phyloP scores from a whole-genome alignment of 345 rosid species.

The Salix koriyanagi region DNA sequence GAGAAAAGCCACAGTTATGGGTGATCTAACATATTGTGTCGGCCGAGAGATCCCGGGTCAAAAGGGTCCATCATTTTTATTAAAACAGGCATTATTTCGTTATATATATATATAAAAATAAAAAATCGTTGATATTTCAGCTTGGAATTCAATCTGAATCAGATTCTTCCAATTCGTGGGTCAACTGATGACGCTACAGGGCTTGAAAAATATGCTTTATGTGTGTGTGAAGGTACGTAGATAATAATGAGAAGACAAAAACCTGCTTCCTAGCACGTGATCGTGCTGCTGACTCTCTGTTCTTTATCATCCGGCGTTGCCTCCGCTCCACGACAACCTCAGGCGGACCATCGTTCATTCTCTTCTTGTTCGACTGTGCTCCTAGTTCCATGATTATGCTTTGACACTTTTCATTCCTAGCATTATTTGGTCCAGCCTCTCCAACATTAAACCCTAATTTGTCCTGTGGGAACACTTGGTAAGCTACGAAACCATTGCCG shows the following conservation, averaged over 20 bases:
- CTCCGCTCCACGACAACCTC: constrained; percentile 75
- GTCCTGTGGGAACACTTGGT: constrained; percentile 28
- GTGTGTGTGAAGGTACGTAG: not conserved
- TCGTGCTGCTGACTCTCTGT: constrained; percentile 86
- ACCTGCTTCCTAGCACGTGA: constrained; percentile 98
- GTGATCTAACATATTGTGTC: too few species aligned
- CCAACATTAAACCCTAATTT: constrained; percentile 27
- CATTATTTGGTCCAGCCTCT: constrained; percentile 28
- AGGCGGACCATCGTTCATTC: constrained; percentile 58
- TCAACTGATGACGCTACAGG: too few species aligned
- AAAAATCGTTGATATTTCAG: too few species aligned
- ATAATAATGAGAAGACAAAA: not conserved
- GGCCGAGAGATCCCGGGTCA: too few species aligned
- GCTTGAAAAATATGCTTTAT: too few species aligned
- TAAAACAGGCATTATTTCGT: too few species aligned
- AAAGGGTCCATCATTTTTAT: too few species aligned
- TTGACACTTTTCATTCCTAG: constrained; percentile 29
- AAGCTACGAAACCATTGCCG: constrained; percentile 29
- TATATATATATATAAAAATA: too few species aligned
- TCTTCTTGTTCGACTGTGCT: constrained; percentile 39
- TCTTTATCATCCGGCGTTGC: constrained; percentile 88
- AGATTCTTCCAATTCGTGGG: too few species aligned
- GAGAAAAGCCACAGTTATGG: too few species aligned
- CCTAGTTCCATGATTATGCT: constrained; percentile 25
- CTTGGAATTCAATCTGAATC: too few species aligned